Conservation (phyloP, 345 rosid species). For the Corchorus olitorius region DNA sequence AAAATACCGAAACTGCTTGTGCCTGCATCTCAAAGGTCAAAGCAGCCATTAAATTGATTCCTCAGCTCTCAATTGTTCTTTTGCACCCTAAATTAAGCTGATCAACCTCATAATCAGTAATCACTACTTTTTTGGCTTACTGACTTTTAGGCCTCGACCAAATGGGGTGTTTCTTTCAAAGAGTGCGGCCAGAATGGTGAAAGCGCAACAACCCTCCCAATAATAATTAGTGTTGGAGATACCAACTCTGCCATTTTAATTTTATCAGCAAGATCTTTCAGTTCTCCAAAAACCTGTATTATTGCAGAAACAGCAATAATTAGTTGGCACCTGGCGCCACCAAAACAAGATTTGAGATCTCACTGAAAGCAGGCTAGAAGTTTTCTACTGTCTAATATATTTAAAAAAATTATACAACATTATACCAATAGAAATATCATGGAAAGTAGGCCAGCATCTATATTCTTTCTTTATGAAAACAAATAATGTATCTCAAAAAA, state of each 20-base stretch:
- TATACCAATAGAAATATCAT: too few species aligned
- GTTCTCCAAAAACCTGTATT: slow-evolving; percentile 75
- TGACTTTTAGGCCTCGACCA: slow-evolving; percentile 38
- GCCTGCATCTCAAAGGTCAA: not conserved
- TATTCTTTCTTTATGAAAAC: not conserved
- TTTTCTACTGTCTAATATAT: not conserved
- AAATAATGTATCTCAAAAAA: too few species aligned
- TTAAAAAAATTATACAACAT: too few species aligned
- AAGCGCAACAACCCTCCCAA: slow-evolving; percentile 85
- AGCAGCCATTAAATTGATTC: not conserved
- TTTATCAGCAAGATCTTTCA: slow-evolving; percentile 70
- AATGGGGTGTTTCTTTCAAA: slow-evolving; percentile 37
- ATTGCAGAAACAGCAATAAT: slow-evolving; percentile 5
- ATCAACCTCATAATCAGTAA: not conserved
- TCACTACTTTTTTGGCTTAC: not conserved
- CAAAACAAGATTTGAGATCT: not conserved
- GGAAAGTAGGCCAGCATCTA: too few species aligned
- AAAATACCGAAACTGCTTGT: not conserved
- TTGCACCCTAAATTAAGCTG: not conserved
- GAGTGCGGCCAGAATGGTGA: slow-evolving; percentile 82
- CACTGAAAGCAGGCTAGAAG: not conserved
- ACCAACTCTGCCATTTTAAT: slow-evolving; percentile 58
- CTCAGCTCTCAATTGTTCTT: not conserved
- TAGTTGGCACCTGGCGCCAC: not conserved
- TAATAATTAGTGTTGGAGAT: slow-evolving; percentile 83